These are phyloP conservation scores for Plasmodium malariae DNA, from an alignment of 169 alveolate species.

Conservation along the genomic window DNA sequence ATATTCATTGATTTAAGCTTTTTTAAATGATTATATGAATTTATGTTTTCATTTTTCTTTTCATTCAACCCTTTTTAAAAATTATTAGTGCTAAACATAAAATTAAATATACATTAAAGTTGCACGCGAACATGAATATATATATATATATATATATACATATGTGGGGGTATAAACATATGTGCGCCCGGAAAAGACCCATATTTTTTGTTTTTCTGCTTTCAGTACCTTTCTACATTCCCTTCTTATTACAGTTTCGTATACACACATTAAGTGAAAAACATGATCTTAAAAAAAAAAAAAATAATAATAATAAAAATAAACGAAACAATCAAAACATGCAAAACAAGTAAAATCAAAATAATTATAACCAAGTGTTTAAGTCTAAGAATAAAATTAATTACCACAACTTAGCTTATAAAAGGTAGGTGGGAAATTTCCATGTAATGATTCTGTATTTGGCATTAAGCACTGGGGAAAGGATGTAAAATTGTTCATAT, in stretches of 20 bases:
- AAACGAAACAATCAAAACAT: neutral
- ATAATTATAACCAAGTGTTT: neutral
- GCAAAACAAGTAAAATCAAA: neutral
- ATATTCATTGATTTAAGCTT: slow-evolving; percentile 20
- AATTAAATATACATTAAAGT: neutral
- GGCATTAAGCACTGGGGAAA: slow-evolving; percentile 66
- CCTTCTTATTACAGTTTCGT: slow-evolving; percentile 64
- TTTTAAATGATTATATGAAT: neutral
- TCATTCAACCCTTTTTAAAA: neutral
- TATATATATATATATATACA: slow-evolving; percentile 13
- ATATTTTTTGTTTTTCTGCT: neutral
- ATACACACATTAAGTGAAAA: slow-evolving; percentile 72
- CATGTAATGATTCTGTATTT: slow-evolving; percentile 62
- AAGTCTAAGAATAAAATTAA: neutral
- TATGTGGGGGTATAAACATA: neutral
- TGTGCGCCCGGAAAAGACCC: neutral
- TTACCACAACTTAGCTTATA: slow-evolving; percentile 71
- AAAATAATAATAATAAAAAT: slow-evolving; percentile 5
- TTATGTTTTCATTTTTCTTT: slow-evolving; percentile 10
- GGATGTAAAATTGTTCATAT: neutral
- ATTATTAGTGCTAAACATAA: neutral
- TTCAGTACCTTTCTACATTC: slow-evolving; percentile 70
- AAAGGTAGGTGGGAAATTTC: slow-evolving; percentile 66
- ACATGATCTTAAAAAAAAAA: slow-evolving; percentile 42
- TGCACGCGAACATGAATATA: slow-evolving; percentile 6